Conservation (phyloP, 2,329 filamentous ascomycete genomes). For the Huntiella moniliformis region DNA sequence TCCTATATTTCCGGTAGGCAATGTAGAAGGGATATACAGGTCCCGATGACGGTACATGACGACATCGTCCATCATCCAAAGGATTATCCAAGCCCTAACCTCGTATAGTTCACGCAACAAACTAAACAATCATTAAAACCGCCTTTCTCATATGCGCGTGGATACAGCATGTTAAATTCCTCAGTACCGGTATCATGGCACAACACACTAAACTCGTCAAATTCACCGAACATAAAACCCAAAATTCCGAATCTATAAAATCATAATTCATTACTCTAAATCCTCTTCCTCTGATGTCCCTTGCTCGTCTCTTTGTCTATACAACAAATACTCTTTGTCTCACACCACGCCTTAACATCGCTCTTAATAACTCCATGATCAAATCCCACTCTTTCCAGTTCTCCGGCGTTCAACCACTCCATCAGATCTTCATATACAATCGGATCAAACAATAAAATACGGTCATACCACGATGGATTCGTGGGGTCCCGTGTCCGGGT, state of each 20-base stretch:
- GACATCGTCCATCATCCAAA: too few species aligned
- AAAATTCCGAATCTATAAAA: not conserved
- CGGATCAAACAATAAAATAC: slow-evolving; percentile 84
- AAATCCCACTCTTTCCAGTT: slow-evolving; percentile 41
- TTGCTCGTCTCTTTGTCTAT: slow-evolving; percentile 42
- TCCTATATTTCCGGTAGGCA: too few species aligned
- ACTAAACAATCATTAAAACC: too few species aligned
- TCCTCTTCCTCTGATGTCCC: slow-evolving; percentile 35
- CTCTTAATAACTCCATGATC: slow-evolving; percentile 43
- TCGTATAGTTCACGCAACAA: too few species aligned
- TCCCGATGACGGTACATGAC: too few species aligned
- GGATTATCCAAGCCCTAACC: too few species aligned
- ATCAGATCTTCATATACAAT: slow-evolving; percentile 75
- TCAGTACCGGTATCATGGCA: not conserved
- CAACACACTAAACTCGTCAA: not conserved
- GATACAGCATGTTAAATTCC: too few species aligned
- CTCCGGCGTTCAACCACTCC: slow-evolving; percentile 60
- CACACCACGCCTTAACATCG: slow-evolving; percentile 78
- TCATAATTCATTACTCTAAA: slow-evolving; percentile 12
- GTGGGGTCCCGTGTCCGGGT: slow-evolving; percentile 29
- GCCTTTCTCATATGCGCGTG: too few species aligned
- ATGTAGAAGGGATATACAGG: too few species aligned
- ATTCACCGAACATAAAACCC: not conserved
- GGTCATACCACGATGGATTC: slow-evolving; percentile 65
- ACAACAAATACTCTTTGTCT: slow-evolving; percentile 71